Base-by-base conservation (phyloP, 2,329 filamentous ascomycete species). In the Fusarium albidum region DNA sequence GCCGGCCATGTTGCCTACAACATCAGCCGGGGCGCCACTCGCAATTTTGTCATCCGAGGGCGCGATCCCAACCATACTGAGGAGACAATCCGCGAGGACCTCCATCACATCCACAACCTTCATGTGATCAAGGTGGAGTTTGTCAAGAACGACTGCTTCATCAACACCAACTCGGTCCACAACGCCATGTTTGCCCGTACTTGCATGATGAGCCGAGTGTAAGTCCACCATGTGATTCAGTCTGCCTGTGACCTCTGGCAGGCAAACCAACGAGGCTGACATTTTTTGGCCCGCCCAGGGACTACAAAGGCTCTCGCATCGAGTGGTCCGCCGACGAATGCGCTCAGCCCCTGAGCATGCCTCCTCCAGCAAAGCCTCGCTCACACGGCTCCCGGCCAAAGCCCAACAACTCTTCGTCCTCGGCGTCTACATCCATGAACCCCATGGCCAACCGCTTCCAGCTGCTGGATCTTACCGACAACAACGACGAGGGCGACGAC, bases 61-160 rank as follows among this genome's bases (percentile, higher is more conserved):
- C 83, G 82, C 61, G 78, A 78, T 62, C 75, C 75, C 46, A 80
- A 75, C 46, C 76, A 90, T 61, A 91, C 86, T 0, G 87, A 87
- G 60, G 74, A 82, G 8, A 73, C 75, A 13, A 85, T 96, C 58
- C 85, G 88, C 10, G 81, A 87, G 5, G 89, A 96, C 64, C 79
- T 95, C 31, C 88, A 92, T 18, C 91, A 96, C 69, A 94, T 96
- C 55, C 87, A 94, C 75, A 90, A 91, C 57, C 79, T 96, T 2
- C 77, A 88, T 17, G 82, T 96, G 10, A 79, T 95, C 65, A 82
- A 82, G 35, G 75, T 95, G 37, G 73, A 75, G 8, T 88, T 90
- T 69, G 71, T 74, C 3, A 76, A 79, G 14, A 79, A 79, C 5
- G 83, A 86, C 69, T 88, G 83, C 52, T 84, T 84, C 69, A 85